These are phyloP conservation scores for Incumbomyces lentus DNA, from an alignment of 2,329 filamentous ascomycete genomes.

Conservation along the genomic window DNA sequence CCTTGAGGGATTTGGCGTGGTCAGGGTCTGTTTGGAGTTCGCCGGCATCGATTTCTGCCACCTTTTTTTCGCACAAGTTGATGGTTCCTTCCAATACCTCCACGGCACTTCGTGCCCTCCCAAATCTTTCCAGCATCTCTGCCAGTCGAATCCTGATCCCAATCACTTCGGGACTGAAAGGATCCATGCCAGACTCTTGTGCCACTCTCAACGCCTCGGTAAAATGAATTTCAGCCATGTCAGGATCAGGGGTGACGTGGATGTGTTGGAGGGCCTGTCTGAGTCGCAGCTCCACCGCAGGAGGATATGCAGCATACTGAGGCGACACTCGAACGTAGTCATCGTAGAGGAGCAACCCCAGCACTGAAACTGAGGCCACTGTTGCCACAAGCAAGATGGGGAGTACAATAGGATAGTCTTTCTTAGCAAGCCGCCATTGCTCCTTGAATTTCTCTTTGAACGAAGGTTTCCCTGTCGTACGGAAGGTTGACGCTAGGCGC, in stretches of 20 bases:
- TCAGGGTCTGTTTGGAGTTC: neutral
- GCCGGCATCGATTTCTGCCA: conserved; percentile 32
- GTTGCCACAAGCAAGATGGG: conserved; percentile 32
- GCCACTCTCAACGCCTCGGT: conserved; percentile 66
- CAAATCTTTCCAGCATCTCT: conserved; percentile 66
- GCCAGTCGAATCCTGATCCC: conserved; percentile 79
- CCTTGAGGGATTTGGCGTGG: conserved; percentile 4
- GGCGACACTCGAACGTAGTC: conserved; percentile 33
- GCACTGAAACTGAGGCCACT: conserved; percentile 25
- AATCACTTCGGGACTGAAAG: conserved; percentile 81
- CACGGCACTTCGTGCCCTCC: conserved; percentile 59
- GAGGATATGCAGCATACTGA: conserved; percentile 34
- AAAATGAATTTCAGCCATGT: conserved; percentile 73
- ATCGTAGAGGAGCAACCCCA: conserved; percentile 34
- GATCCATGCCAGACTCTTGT: conserved; percentile 65
- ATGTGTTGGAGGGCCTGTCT: conserved; percentile 80
- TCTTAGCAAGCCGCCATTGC: conserved; percentile 9
- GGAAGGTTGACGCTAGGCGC: neutral
- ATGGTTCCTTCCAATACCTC: conserved; percentile 70
- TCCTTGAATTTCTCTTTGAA: neutral
- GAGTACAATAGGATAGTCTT: conserved; percentile 30
- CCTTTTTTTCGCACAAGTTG: conserved; percentile 50
- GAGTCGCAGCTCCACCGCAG: conserved; percentile 47
- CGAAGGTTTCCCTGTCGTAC: neutral
- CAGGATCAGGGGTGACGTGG: conserved; percentile 63